These are phyloP conservation scores for Sungouiozyma intestinalis DNA, from an alignment of 805 yeast species.

Conservation along the genomic window DNA sequence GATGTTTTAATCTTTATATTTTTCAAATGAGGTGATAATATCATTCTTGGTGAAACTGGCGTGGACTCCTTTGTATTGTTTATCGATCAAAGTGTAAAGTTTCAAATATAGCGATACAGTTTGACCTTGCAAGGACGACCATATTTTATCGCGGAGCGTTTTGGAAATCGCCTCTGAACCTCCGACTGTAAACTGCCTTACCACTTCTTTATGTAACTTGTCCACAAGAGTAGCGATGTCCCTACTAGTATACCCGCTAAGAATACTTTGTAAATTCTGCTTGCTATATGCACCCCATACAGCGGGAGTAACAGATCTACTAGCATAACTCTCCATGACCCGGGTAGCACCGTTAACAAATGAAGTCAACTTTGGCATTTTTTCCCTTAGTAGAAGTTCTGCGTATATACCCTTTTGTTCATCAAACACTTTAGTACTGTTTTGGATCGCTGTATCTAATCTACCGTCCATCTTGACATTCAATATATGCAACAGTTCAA, in stretches of 20 bases:
- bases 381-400: conserved; percentile 36
- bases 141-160: conserved; percentile 48
- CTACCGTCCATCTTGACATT: conserved; percentile 10
- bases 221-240: conserved; percentile 48
- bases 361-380: conserved; percentile 57
- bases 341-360: conserved; percentile 57
- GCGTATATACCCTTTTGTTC: conserved; percentile 35
- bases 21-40: conserved; percentile 43
- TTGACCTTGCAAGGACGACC: conserved; percentile 61
- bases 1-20: conserved; percentile 12
- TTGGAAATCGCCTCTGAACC: conserved; percentile 20
- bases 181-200: conserved; percentile 38
- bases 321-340: conserved; percentile 21
- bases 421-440: conserved; percentile 22
- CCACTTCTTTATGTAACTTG: conserved; percentile 45
- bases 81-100: conserved; percentile 44
- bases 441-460: conserved; percentile 15
- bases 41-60: conserved; percentile 44
- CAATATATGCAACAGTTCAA: conserved; percentile 30
- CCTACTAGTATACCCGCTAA: conserved; percentile 44
- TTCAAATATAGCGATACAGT: conserved; percentile 46
- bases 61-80: conserved; percentile 45
- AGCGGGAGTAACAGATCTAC: conserved; percentile 37
- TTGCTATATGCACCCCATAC: conserved; percentile 56
- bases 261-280: conserved; percentile 46